These are phyloP conservation scores for Mucor irregularis DNA, from an alignment of 371 early-diverging fungal genomes.

Conservation along the genomic window DNA sequence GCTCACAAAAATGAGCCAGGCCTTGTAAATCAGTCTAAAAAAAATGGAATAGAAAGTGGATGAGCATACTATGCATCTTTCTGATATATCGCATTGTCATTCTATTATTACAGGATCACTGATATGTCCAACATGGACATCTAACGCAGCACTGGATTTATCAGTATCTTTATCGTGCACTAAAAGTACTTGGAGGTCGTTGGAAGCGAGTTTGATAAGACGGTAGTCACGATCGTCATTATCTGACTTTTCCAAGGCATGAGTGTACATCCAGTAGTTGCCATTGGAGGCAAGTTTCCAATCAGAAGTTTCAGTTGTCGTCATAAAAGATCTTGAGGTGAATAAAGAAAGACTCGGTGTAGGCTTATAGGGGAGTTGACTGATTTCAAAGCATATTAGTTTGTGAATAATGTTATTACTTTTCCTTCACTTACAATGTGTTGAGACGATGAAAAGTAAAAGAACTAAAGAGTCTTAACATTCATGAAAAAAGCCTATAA, in stretches of 20 bases:
- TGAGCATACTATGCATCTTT: no score
- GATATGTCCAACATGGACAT: conserved; percentile 92
- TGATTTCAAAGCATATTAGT: neutral
- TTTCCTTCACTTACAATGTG: conserved; percentile 2
- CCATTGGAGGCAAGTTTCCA: conserved; percentile 39
- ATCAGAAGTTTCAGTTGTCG: conserved; percentile 11
- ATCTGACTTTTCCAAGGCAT: conserved; percentile 59
- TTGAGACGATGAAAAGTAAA: conserved; percentile 8
- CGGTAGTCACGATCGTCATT: conserved; percentile 84
- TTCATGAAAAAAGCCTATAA: neutral
- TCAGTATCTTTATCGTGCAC: conserved; percentile 84
- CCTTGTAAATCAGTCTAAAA: conserved; percentile 75
- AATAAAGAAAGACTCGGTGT: neutral
- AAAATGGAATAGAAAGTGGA: no score
- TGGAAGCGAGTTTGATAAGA: conserved; percentile 71
- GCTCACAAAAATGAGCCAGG: conserved; percentile 98
- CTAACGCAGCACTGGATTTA: conserved; percentile 90
- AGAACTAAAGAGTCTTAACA: conserved; percentile 11
- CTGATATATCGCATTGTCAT: no score
- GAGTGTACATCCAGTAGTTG: conserved; percentile 40
- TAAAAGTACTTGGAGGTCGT: conserved; percentile 79
- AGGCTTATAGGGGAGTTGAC: conserved; percentile 2
- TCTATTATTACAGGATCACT: conserved; percentile 83
- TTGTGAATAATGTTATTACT: no score
- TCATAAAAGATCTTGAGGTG: neutral